Base-by-base conservation (phyloP, 1,284 basidiomycete species). In the Peniophora sp. region DNA sequence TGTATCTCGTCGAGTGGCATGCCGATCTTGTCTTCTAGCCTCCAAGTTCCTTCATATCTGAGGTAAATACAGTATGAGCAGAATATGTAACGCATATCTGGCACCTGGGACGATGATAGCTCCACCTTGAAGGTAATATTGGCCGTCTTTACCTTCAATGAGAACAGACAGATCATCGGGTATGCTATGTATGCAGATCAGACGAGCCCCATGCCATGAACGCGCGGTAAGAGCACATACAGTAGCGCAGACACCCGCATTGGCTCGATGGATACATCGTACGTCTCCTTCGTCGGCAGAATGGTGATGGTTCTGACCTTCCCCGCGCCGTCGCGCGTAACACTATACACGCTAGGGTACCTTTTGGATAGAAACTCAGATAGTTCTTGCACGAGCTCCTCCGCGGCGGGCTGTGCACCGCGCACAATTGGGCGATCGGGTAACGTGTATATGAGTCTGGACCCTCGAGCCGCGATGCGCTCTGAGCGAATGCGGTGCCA, bases 111-210 rank as follows among this genome's bases (percentile, higher is more conserved):
- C 68, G 56, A 77, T 75, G 54, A 87, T 80, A 1, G 77, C 77
- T 14, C 85, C 86, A 38, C 77, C 83, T 60, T 85, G 81, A 54
- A 89, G 81, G 57, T 86, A 83, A 59, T 86, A 84, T 53, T 70
- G 69, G 39, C 82, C 79, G 53, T 85, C 79, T 55, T 48, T 53
- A 74, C 84, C 86, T 74, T 89, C 84, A 25, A 89, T 66, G 85
- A 91, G 85, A 12, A 91, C 61, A 12, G 85, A 85, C 41, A 89
- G 69, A 59, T 91, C 88, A 55, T 91, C 88, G 58, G 88, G 85
- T 3, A 79, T 65, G 27, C 78, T 76, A 22, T 48, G 43, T 34
- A 39, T 25, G 25, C 10, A n/a, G n/a, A n/a, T n/a, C n/a, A n/a
- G n/a, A n/a, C n/a, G 32, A 43, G 27, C n/a, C 11, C 2, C 16